Percentiles rank a stretch among this genome's conserved stretches.
Conservation (phyloP, 1,284 basidiomycete species). For the Cystobasidium slooffiae region DNA sequence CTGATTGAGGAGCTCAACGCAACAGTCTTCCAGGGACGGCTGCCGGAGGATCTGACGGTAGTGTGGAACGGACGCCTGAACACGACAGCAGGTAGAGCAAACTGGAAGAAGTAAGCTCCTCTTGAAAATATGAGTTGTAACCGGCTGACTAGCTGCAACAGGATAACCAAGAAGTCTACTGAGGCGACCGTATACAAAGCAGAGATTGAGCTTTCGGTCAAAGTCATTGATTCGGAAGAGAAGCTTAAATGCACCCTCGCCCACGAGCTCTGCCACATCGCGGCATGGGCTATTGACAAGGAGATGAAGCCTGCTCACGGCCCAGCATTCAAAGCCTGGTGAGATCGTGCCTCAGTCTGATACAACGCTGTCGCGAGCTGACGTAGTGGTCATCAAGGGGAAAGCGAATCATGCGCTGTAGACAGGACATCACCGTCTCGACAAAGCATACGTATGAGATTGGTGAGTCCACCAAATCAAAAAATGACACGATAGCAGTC, state of each 20-base stretch:
- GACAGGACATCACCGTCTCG: slow-evolving; percentile 72
- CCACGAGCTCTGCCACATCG: slow-evolving; percentile 86
- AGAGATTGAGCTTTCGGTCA: slow-evolving; percentile 74
- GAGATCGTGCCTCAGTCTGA: slow-evolving; percentile 44
- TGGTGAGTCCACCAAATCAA: slow-evolving; percentile 59
- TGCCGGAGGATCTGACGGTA: slow-evolving; percentile 67
- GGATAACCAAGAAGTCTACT: slow-evolving; percentile 50
- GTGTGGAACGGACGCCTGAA: slow-evolving; percentile 73
- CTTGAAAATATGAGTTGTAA: not conserved
- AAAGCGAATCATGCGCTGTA: slow-evolving; percentile 65
- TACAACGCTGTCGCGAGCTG: not conserved
- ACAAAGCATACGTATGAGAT: slow-evolving; percentile 59
- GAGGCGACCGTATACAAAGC: slow-evolving; percentile 4
- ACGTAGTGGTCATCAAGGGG: slow-evolving; percentile 61
- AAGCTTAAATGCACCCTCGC: slow-evolving; percentile 76
- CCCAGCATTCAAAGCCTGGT: slow-evolving; percentile 71
- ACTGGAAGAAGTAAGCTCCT: slow-evolving; percentile 65
- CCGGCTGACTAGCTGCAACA: slow-evolving; percentile 19
- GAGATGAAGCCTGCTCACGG: slow-evolving; percentile 71
- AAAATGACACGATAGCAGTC: too few species aligned
- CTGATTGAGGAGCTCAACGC: slow-evolving; percentile 38
- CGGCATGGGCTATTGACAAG: slow-evolving; percentile 75
- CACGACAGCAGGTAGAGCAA: slow-evolving; percentile 77
- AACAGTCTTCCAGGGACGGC: slow-evolving; percentile 49
- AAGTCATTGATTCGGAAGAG: slow-evolving; percentile 74